Percentiles rank a stretch among this genome's conserved stretches.
phyloP scores from a whole-genome alignment of 2,329 filamentous ascomycete species.

The Lecanicillium sp. region DNA sequence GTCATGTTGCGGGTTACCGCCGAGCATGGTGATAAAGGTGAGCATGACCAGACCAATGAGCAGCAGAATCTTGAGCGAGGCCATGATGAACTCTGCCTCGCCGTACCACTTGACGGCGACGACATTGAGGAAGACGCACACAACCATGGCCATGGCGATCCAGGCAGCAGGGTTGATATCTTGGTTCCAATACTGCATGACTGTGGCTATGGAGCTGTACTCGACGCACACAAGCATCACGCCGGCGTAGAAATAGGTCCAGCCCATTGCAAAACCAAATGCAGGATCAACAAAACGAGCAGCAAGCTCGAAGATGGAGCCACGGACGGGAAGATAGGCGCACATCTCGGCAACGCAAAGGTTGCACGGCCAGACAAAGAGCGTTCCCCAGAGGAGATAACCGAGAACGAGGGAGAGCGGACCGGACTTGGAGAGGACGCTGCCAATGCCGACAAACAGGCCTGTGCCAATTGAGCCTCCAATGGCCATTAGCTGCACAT shows the following conservation, averaged over 20 bases:
- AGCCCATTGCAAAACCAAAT: conserved; percentile 46
- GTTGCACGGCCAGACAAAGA: conserved; percentile 36
- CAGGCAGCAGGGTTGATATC: conserved; percentile 37
- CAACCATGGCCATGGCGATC: conserved; percentile 37
- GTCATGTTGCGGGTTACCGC: conserved; percentile 55
- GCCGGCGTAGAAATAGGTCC: conserved; percentile 41
- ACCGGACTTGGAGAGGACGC: conserved; percentile 31
- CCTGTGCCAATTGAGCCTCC: conserved; percentile 38
- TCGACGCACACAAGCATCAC: conserved; percentile 37
- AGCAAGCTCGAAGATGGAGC: conserved; percentile 47
- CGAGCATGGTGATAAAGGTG: conserved; percentile 61
- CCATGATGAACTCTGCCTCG: conserved; percentile 44
- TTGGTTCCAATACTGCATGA: conserved; percentile 35
- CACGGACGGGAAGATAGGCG: conserved; percentile 44
- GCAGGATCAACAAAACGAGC: conserved; percentile 47
- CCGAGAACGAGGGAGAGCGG: conserved; percentile 35
- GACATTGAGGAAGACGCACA: conserved; percentile 39
- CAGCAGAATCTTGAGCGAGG: conserved; percentile 42
- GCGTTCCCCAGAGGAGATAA: conserved; percentile 34
- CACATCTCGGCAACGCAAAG: conserved; percentile 48
- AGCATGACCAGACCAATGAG: conserved; percentile 48
- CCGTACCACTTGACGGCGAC: conserved; percentile 36
- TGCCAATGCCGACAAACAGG: conserved; percentile 36
- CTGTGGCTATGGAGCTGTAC: conserved; percentile 33
- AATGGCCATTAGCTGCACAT: conserved; percentile 42